Evolutionary conservation across 805 yeast species (phyloP), one percentile per base, ranked within the genome.

Genomic region (Nakazawaea ishiwadae): DNA sequence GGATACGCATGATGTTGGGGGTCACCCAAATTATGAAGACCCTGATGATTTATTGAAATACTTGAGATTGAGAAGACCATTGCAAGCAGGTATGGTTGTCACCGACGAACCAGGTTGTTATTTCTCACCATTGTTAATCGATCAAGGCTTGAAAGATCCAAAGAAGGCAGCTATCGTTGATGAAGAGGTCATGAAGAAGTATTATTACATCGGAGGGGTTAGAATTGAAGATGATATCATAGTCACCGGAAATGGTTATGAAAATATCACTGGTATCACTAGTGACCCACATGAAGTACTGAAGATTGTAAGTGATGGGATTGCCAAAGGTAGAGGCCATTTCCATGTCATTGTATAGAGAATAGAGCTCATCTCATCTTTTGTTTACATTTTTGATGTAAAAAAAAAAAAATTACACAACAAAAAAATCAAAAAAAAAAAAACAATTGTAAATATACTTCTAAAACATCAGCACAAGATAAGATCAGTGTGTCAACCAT

Each of bases 1-100:
- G 83, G 96, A 91, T 57, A 89, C 96, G 3, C 99, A 93, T 60
- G 99, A 91, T 62, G 95, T 88, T 35, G 98, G 87, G 31, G 98
- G 99, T 1, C 56, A 71, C 48, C 79, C 98, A 12, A 80, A 91
- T 60, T 90, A 90, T 58, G 76, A 80, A 3, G 99, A 91, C 58
- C 74, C 84, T 7, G 81, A 93, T 58, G 84, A 85, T 20, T 70
- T 83, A 62, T 73, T 88, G 52, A 66, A 74, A 44, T 88, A 85
- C 57, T 73, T 91, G 55, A 80, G 99, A 58, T 63, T 93, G 42
- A 76, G 98, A 52, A 78, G 98, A 53, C 59, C 64, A 1, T 71
- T 91, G 42, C 65, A 77, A 58, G 67, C 69, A 31, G 84, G 86
- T 12, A 89, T 91, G 96, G 89, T 84, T 17, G 73, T 93, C 1